phyloP scores from a whole-genome alignment of 345 rosid species.

The Carallia pectinifolia region DNA sequence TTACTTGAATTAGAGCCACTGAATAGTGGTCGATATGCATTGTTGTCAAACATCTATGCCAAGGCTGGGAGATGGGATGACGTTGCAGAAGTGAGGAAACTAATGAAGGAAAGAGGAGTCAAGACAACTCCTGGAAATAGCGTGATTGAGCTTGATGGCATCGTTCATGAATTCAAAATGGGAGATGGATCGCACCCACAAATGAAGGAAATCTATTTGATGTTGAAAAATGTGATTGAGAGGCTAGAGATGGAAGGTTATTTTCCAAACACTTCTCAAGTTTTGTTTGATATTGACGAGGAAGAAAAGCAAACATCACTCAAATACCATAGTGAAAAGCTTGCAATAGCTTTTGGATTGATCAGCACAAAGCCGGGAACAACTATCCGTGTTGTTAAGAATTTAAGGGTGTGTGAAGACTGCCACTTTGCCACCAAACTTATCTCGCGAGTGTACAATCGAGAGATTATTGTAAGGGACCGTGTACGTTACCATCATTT shows the following conservation, averaged over 20 bases:
- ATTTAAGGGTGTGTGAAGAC: constrained; percentile 43
- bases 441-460: constrained; percentile 30
- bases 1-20: constrained; percentile 40
- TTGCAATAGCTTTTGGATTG: constrained; percentile 44
- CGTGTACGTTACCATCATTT: constrained; percentile 44
- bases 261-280: constrained; percentile 33
- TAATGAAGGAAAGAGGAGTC: constrained; percentile 46
- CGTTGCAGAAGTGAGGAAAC: constrained; percentile 34
- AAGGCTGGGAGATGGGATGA: constrained; percentile 45
- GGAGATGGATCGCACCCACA: constrained; percentile 42
- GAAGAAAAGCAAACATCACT: constrained; percentile 41
- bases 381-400: constrained; percentile 36
- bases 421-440: constrained; percentile 43
- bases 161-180: constrained; percentile 42
- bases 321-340: constrained; percentile 43
- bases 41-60: constrained; percentile 48
- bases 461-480: constrained; percentile 42
- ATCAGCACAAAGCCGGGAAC: constrained; percentile 35
- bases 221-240: constrained; percentile 31
- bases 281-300: constrained; percentile 42
- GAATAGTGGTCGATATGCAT: constrained; percentile 43
- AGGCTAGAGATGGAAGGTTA: constrained; percentile 37
- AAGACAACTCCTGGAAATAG: constrained; percentile 39
- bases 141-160: constrained; percentile 32
- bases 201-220: constrained; percentile 28